Evolutionary conservation across 1,284 basidiomycete genomes (phyloP).

Genomic region (Pyrrhoderma lamaoense): DNA sequence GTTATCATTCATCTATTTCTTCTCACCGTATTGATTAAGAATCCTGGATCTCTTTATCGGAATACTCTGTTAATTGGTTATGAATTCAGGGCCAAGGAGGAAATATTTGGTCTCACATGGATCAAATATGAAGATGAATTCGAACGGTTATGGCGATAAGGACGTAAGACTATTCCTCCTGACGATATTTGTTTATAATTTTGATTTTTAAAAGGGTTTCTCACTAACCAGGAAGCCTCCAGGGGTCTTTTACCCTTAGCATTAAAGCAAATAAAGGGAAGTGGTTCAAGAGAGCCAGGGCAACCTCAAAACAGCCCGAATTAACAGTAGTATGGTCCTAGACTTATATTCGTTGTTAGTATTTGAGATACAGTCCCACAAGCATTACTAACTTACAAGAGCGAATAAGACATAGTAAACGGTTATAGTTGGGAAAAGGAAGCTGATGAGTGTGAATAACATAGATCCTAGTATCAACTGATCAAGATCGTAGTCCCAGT

Average conservation of each 20-base stretch:
- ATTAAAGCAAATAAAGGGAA: constrained; percentile 89
- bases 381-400: constrained; percentile 39
- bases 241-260: constrained; percentile 80
- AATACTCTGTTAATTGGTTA: neutral
- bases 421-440: constrained; percentile 85
- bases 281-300: constrained; percentile 76
- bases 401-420: constrained; percentile 84
- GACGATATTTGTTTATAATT: neutral
- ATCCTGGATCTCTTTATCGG: constrained; percentile 12
- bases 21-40: constrained; percentile 13
- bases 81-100: neutral
- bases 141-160: neutral
- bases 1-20: neutral
- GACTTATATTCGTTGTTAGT: constrained; percentile 35
- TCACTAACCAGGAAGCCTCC: constrained; percentile 66
- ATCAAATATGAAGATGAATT: neutral
- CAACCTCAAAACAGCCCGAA: constrained; percentile 58
- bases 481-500: constrained; percentile 88
- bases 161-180: constrained; percentile 31
- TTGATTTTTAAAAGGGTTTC: neutral
- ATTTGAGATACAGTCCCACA: constrained; percentile 2
- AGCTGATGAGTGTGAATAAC: constrained; percentile 86
- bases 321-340: constrained; percentile 49
- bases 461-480: constrained; percentile 93
- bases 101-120: constrained; percentile 1